Base-by-base conservation (phyloP, 2,329 filamentous ascomycete species). In the Talaromyces pinophilus region DNA sequence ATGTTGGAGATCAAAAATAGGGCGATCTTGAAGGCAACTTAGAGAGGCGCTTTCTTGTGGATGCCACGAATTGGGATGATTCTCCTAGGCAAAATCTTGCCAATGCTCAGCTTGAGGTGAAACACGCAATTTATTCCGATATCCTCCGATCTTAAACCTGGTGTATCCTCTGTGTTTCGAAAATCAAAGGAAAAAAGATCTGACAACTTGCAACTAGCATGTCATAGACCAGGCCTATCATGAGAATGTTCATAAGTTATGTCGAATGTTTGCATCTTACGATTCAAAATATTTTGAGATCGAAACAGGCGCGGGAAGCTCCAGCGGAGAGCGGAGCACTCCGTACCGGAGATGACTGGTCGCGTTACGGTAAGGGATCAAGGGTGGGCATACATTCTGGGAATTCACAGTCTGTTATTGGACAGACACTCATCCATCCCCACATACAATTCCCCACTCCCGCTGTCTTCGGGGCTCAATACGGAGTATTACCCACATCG, bases 251-350 rank as follows among this genome's bases (percentile, higher is more conserved):
- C 19, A 44, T 3, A 44, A 8, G n/a, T 44, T 11, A 8, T 7
- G 13, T 40, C 38, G 38, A 40, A 54, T n/a, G 25, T n/a, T n/a
- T 33, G 15, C 50, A 55, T 35, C 6, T 35, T 22, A 50, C 13
- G 50, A 54, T 30, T 30, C 5, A 25, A 48, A 52, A 30, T 17
- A 30, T 17, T 19, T 19, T 6, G 50, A 54, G 28, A 54, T 57
- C 33, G 10, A 57, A 57, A 57, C 54, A 57, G 33, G 11, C 54
- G 54, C 54, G 54, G 50, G 50, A 55, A 55, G 54, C 54, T 57
- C 57, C 57, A 60, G 57, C 57, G 57, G 38, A 60, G 15, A 60
- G 57, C 57, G 57, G 57, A 60, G 57, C 57, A 60, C 57, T 44
- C 22, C 38, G 40, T 60, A 60, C 57, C 57, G 57, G 57, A 60